phyloP scores from a whole-genome alignment of 78 protist species.

The Dictyostelium capitatum region DNA sequence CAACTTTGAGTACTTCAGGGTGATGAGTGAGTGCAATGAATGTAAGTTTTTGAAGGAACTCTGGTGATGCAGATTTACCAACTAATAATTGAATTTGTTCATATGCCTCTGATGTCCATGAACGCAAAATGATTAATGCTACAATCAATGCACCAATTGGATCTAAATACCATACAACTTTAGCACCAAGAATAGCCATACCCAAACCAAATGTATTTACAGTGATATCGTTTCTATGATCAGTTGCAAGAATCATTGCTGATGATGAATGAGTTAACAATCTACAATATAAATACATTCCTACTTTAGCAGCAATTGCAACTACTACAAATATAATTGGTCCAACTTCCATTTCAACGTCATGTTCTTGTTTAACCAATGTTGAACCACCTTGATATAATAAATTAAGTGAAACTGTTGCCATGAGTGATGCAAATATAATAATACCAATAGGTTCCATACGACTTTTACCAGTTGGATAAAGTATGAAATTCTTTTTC shows the following conservation, averaged over 20 bases:
- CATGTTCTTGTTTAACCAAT: not conserved
- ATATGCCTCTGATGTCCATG: constrained; percentile 85
- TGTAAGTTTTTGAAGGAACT: constrained; percentile 80
- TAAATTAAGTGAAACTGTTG: constrained; percentile 82
- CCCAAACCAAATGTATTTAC: constrained; percentile 85
- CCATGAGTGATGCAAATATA: constrained; percentile 90
- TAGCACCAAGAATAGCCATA: constrained; percentile 69
- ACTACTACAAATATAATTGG: constrained; percentile 51
- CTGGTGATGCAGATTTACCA: constrained; percentile 87
- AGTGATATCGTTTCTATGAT: constrained; percentile 92
- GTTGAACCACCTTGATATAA: constrained; percentile 39
- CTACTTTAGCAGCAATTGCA: constrained; percentile 77
- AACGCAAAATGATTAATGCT: constrained; percentile 85
- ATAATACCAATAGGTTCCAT: constrained; percentile 91
- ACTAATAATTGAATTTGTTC: constrained; percentile 81
- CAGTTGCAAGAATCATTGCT: constrained; percentile 81
- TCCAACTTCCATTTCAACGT: constrained; percentile 5
- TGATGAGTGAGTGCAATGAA: constrained; percentile 63
- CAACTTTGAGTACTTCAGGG: constrained; percentile 79
- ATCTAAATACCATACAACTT: constrained; percentile 83
- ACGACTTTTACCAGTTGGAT: constrained; percentile 90
- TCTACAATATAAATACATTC: constrained; percentile 85
- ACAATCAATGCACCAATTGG: constrained; percentile 91
- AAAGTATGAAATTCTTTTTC: constrained; percentile 57
- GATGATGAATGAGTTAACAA: constrained; percentile 49